Conservation (phyloP, 345 rosid species). For the Atalantia buxifolia region DNA sequence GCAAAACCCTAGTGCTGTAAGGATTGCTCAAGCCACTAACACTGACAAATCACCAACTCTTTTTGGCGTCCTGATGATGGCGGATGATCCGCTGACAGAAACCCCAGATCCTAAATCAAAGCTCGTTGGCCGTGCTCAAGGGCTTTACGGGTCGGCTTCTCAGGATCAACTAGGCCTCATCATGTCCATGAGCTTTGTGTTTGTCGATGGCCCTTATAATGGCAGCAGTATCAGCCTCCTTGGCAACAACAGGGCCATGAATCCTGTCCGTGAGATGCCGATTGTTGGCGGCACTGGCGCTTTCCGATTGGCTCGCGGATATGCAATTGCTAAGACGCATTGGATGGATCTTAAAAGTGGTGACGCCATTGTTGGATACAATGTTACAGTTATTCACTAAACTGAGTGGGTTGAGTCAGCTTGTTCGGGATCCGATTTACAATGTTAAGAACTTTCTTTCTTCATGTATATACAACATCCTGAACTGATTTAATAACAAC, state of each 20-base stretch:
- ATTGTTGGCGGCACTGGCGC: slow-evolving; percentile 57
- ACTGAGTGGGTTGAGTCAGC: too few relatives aligned
- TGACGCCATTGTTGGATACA: slow-evolving; percentile 56
- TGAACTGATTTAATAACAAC: too few relatives aligned
- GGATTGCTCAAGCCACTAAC: slow-evolving; percentile 39
- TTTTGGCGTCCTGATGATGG: slow-evolving; percentile 49
- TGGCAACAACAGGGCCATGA: slow-evolving; percentile 40
- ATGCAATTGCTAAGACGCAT: slow-evolving; percentile 44
- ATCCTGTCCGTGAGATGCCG: slow-evolving; percentile 53
- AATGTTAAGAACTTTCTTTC: too few relatives aligned
- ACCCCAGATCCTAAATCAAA: slow-evolving; percentile 53
- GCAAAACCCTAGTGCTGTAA: slow-evolving; percentile 44
- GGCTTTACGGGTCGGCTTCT: slow-evolving; percentile 46
- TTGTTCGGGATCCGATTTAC: too few relatives aligned
- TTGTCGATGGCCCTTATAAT: slow-evolving; percentile 54
- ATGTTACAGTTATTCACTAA: slow-evolving; percentile 56
- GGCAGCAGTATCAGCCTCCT: slow-evolving; percentile 60
- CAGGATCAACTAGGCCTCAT: slow-evolving; percentile 40
- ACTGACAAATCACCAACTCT: slow-evolving; percentile 43
- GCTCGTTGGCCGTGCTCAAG: slow-evolving; percentile 66
- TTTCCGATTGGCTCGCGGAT: slow-evolving; percentile 63
- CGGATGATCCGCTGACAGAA: slow-evolving; percentile 56
- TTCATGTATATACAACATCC: too few relatives aligned
- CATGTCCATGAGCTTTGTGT: slow-evolving; percentile 52
- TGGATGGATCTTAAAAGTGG: slow-evolving; percentile 39